Percentiles rank a stretch among this genome's conserved stretches.
These are phyloP conservation scores for Mucor circinelloides DNA, from an alignment of 371 early-diverging fungal genomes.

Conservation along the genomic window DNA sequence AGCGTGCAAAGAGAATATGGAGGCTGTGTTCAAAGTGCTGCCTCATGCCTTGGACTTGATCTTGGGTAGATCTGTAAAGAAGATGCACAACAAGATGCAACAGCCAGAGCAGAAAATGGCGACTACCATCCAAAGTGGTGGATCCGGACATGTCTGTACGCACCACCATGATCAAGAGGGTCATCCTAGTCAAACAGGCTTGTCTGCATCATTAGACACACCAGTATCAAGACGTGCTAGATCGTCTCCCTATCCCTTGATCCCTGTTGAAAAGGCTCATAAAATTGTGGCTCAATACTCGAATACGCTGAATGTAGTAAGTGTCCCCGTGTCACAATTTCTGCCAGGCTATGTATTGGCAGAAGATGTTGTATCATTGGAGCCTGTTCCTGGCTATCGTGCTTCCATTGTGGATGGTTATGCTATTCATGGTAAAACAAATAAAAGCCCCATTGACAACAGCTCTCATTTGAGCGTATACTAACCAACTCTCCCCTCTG, in stretches of 20 bases:
- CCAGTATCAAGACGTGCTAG: constrained; percentile 73
- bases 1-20: constrained; percentile 82
- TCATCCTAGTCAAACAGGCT: constrained; percentile 19
- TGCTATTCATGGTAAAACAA: constrained; percentile 80
- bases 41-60: constrained; percentile 84
- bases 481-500: not conserved
- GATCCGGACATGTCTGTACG: constrained; percentile 20
- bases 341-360: constrained; percentile 71
- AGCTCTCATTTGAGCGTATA: too few relatives aligned
- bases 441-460: too few relatives aligned
- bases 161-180: constrained; percentile 19
- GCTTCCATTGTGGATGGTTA: constrained; percentile 95
- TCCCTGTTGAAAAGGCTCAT: constrained; percentile 73
- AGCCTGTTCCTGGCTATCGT: constrained; percentile 83
- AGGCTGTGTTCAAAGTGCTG: constrained; percentile 67
- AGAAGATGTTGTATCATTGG: constrained; percentile 70
- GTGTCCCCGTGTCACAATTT: constrained; percentile 45
- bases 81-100: constrained; percentile 18
- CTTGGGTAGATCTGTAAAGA: constrained; percentile 42
- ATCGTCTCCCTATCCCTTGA: constrained; percentile 81
- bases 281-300: constrained; percentile 52
- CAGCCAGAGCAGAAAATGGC: not conserved
- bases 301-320: constrained; percentile 29
- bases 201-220: constrained; percentile 39
- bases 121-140: not conserved